phyloP scores from a whole-genome alignment of 768 basidiomycete genomes.

The Filobasidium floriforme region DNA sequence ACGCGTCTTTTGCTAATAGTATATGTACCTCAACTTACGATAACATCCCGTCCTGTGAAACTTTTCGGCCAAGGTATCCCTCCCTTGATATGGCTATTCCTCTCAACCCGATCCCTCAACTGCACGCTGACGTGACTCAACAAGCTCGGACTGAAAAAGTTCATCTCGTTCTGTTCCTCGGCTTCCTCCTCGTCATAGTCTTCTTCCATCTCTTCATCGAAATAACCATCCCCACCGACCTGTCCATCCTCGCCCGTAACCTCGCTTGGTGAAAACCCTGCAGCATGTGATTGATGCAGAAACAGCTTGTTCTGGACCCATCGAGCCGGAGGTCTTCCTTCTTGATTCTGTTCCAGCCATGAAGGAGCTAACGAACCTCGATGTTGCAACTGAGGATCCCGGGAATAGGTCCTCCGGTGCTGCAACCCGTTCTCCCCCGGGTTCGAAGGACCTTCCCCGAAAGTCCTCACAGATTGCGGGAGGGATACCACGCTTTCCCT shows the following conservation, averaged over 20 bases:
- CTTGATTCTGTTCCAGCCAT: slow-evolving; percentile 21
- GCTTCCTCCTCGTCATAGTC: slow-evolving; percentile 27
- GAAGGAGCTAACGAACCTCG: slow-evolving; percentile 18
- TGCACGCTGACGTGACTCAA: slow-evolving; percentile 83
- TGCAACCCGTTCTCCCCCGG: neutral
- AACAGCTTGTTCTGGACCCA: slow-evolving; percentile 42
- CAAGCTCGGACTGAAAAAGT: slow-evolving; percentile 80
- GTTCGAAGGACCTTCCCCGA: slow-evolving; percentile 20
- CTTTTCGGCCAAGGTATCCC: slow-evolving; percentile 81
- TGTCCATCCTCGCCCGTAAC: slow-evolving; percentile 1
- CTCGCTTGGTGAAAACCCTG: slow-evolving; percentile 1
- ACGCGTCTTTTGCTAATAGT: neutral
- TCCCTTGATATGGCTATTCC: slow-evolving; percentile 80
- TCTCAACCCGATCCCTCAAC: slow-evolving; percentile 79
- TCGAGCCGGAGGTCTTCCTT: slow-evolving; percentile 24
- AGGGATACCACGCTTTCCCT: slow-evolving; percentile 17
- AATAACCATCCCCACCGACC: slow-evolving; percentile 4
- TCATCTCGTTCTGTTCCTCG: slow-evolving; percentile 59
- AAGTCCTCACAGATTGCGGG: slow-evolving; percentile 12
- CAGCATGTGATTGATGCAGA: slow-evolving; percentile 32
- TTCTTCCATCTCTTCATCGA: slow-evolving; percentile 28
- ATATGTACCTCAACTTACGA: slow-evolving; percentile 55
- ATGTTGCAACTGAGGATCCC: neutral
- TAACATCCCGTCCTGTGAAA: slow-evolving; percentile 90
- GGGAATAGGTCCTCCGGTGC: too few relatives aligned